phyloP scores from a whole-genome alignment of 1,139 yeast species.

The Diutina neorugosa region DNA sequence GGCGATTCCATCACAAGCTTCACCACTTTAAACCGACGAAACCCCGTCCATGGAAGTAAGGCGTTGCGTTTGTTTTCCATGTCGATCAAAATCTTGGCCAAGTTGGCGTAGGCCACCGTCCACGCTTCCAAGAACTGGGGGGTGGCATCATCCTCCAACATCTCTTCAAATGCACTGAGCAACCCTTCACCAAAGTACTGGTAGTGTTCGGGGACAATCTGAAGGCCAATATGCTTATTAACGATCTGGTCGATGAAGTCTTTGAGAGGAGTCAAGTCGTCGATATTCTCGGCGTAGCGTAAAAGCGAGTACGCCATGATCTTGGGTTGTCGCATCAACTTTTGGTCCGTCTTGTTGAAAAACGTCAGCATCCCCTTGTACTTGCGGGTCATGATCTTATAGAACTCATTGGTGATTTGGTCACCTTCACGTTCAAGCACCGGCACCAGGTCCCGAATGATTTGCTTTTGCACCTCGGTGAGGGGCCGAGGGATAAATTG shows the following conservation, averaged over 20 bases:
- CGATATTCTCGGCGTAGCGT: slow-evolving; percentile 53
- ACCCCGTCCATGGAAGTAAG: slow-evolving; percentile 40
- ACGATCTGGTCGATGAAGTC: slow-evolving; percentile 51
- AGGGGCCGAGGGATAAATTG: slow-evolving; percentile 7
- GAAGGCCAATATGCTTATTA: slow-evolving; percentile 54
- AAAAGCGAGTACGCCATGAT: slow-evolving; percentile 53
- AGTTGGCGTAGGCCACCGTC: slow-evolving; percentile 50
- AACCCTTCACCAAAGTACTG: slow-evolving; percentile 50
- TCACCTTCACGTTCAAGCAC: slow-evolving; percentile 45
- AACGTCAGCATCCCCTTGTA: slow-evolving; percentile 44
- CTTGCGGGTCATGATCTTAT: slow-evolving; percentile 40
- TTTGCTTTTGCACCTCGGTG: slow-evolving; percentile 18
- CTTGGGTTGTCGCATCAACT: slow-evolving; percentile 44
- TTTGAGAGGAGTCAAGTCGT: slow-evolving; percentile 42
- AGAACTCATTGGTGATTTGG: slow-evolving; percentile 41
- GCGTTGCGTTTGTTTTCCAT: slow-evolving; percentile 40
- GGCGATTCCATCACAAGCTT: slow-evolving; percentile 31
- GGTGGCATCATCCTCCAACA: slow-evolving; percentile 48
- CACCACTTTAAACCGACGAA: slow-evolving; percentile 38
- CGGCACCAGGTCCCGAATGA: slow-evolving; percentile 48
- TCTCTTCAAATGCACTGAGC: slow-evolving; percentile 38
- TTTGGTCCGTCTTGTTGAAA: slow-evolving; percentile 52
- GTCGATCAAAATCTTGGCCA: slow-evolving; percentile 51
- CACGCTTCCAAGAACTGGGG: slow-evolving; percentile 49
- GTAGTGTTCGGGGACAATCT: slow-evolving; percentile 51